Base-by-base conservation (phyloP, 768 basidiomycete genomes). In the Collybia mongolica region DNA sequence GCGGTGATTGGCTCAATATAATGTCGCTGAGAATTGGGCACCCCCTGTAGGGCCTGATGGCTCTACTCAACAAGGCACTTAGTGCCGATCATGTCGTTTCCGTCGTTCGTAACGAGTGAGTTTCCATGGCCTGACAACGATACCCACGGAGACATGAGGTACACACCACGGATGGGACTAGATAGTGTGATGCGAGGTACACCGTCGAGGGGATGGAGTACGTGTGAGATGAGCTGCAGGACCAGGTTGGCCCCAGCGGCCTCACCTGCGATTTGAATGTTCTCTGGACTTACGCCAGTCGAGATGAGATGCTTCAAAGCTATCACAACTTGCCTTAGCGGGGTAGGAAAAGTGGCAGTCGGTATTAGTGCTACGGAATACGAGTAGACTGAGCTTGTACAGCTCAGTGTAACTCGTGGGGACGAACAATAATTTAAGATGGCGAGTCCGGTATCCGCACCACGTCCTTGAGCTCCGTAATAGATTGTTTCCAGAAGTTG, bases 221-320 rank as follows among this genome's bases (percentile, higher is more conserved):
- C 55, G 44, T 68, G 63, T 0, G 65, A 63, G 18, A 70, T 36
- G 37, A 67, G 46, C 44, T 63, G 58, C 14, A 65, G 51, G 4
- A 60, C 53, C 35, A 72, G 62, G 45, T 66, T 63, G 2, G 49
- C 69, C 8, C 69, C 69, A 9, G 70, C 70, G 5, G 70, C 70
- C 35, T 72, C 69, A 1, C 67, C 66, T 1, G 60, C 56, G 1
- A 72, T 37, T 37, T 65, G 57, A 18, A 72, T 55, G 23, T 66
- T 61, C 35, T 51, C 45, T 0, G 66, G 65, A 6, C 57, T 44
- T 2, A 69, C 58, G 2, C 67, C 68, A 1, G 45, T 54, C 0
- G 60, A 60, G 1, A 65, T 18, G 15, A 72, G 57, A 46, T 66
- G 67, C 20, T 68, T 51, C 11, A 69, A 43, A 0, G 66, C 66